Conservation (phyloP, 306 rosid genomes). For the Ziziphus jujuba region DNA sequence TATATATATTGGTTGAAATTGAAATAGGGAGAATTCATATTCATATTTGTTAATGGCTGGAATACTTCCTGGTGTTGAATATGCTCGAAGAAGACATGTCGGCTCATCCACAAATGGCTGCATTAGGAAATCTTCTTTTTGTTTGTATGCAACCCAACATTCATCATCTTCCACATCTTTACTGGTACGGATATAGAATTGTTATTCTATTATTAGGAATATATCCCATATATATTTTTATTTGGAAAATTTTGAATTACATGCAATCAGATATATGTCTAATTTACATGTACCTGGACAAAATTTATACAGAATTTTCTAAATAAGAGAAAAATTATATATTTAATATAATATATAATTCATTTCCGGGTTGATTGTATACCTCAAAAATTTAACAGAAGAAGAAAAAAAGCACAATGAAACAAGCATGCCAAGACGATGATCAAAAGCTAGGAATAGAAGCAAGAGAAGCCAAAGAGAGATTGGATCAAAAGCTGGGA, state of each 20-base stretch:
- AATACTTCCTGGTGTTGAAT: constrained; percentile 91
- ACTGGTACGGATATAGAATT: constrained; percentile 25
- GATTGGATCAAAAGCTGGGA: constrained; percentile 67
- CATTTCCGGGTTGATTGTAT: too few relatives aligned
- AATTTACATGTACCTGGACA: too few relatives aligned
- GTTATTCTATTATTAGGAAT: too few relatives aligned
- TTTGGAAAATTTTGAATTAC: too few relatives aligned
- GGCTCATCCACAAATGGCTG: constrained; percentile 27
- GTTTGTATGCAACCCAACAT: constrained; percentile 55
- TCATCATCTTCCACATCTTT: constrained; percentile 38
- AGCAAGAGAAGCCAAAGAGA: constrained; percentile 72
- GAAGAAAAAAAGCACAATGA: constrained; percentile 42
- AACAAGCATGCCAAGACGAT: constrained; percentile 32
- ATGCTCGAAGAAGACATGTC: constrained; percentile 77
- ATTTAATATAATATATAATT: too few relatives aligned
- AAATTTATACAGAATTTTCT: too few relatives aligned
- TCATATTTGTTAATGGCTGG: constrained; percentile 76
- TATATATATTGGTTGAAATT: too few relatives aligned
- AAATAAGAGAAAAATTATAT: too few relatives aligned
- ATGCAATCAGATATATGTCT: too few relatives aligned
- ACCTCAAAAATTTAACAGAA: background rate
- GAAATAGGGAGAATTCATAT: too few relatives aligned
- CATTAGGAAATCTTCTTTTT: constrained; percentile 51
- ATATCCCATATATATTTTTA: background rate
- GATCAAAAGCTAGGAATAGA: constrained; percentile 51